These are phyloP conservation scores for Collybia sordida DNA, from an alignment of 768 basidiomycete species.

Conservation along the genomic window DNA sequence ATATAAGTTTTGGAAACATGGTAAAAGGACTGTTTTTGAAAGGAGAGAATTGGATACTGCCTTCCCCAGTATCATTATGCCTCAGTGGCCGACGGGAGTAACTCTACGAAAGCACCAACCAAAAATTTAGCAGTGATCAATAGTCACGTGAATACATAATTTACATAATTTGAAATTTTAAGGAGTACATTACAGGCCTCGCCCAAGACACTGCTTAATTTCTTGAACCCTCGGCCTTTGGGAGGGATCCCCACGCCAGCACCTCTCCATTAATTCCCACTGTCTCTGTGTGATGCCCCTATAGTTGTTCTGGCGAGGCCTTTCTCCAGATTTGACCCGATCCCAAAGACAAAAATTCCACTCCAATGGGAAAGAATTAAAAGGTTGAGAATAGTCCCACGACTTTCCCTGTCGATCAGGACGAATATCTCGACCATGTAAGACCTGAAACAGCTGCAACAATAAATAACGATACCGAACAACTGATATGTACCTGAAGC, in stretches of 20 bases:
- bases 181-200: no score
- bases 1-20: conserved; percentile 5
- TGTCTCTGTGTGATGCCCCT: neutral
- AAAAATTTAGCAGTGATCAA: neutral
- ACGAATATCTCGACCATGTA: neutral
- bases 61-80: conserved; percentile 20
- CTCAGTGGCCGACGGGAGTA: conserved; percentile 7
- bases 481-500: neutral
- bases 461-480: neutral
- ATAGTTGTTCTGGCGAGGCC: neutral
- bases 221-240: no score
- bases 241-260: neutral
- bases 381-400: neutral
- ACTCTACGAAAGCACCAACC: neutral
- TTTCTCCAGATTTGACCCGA: neutral
- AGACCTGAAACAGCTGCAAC: neutral
- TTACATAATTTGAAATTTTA: no score
- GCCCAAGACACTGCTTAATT: no score
- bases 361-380: neutral
- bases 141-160: neutral
- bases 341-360: neutral
- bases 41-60: conserved; percentile 14
- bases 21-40: conserved; percentile 5
- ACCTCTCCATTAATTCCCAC: neutral
- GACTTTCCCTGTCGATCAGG: neutral